Base-by-base conservation (phyloP, 768 basidiomycete species). In the Tricholoma saponaceum region DNA sequence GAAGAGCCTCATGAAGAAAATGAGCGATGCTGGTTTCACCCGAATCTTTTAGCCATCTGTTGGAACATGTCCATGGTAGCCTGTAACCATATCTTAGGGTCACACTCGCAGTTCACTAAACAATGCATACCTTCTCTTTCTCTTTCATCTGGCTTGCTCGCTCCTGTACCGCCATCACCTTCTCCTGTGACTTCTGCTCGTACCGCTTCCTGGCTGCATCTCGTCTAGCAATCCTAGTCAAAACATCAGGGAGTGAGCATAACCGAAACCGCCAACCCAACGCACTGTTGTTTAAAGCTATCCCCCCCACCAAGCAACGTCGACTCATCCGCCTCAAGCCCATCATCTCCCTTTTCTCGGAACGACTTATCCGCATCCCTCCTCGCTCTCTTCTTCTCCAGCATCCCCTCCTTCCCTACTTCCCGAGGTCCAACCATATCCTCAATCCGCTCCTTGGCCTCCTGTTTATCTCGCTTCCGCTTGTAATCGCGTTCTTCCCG, bases 61-160 rank as follows among this genome's bases (percentile, higher is more conserved):
- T 90, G 90, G 72, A 97, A 94, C 93, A 95, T 95, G 57, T 92
- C 92, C 92, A 98, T 98, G 0, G 93, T 97, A 16, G 86, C 90
- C 78, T 79, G 43, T 3, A 26, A n/a, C 50, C 32, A 52, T 9
- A 12, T 50, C n/a, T 50, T 5, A 41, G 5, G 49, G 47, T 41
- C 28, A 46, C 0, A 18, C 18, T 35, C 33, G 13, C 9, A 41
- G 1, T 30, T 5, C 23, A 53, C 39, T 14, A 23, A 46, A 23
- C 14, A 35, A 43, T 26, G 32, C 56, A n/a, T 39, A 75, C 78
- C 69, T 85, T 86, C 65, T 97, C 94, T 67, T 91, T 95, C 66
- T 89, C 85, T 63, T 81, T 85, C 57, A 85, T 76, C 5, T 81
- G 85, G 22, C 65, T 76, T 0, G 81, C 77, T 55, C 89, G 82